phyloP scores from a whole-genome alignment of 805 yeast genomes.

The Spathaspora hagerdaliae region DNA sequence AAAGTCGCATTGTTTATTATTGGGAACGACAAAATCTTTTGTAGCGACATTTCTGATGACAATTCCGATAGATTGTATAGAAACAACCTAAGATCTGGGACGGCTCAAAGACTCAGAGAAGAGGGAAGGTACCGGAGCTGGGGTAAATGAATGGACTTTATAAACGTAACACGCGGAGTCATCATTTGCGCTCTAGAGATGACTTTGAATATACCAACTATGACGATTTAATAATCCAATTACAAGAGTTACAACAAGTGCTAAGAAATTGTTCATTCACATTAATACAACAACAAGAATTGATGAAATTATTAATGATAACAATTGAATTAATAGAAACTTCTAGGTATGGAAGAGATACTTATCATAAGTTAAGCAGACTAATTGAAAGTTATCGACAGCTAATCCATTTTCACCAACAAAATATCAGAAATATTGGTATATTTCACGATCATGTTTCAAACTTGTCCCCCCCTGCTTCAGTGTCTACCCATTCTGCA shows the following conservation, averaged over 20 bases:
- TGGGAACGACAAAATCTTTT: too few relatives aligned
- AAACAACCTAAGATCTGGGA: too few relatives aligned
- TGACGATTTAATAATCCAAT: neutral
- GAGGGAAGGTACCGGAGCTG: too few relatives aligned
- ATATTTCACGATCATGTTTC: slow-evolving; percentile 4
- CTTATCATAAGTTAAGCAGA: neutral
- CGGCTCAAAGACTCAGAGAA: too few relatives aligned
- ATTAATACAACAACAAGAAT: neutral
- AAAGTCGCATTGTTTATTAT: too few relatives aligned
- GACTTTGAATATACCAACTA: neutral
- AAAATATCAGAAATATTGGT: neutral
- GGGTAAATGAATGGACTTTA: too few relatives aligned
- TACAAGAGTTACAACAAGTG: neutral
- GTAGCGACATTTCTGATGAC: too few relatives aligned
- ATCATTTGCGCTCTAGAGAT: too few relatives aligned
- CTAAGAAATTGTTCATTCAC: neutral
- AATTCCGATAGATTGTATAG: too few relatives aligned
- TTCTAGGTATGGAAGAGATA: neutral
- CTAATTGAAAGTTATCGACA: neutral
- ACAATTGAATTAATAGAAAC: neutral
- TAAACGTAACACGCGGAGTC: too few relatives aligned
- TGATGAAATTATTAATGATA: slow-evolving; percentile 1
- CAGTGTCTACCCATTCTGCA: slow-evolving; percentile 2
- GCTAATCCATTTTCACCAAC: neutral
- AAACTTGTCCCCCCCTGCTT: slow-evolving; percentile 1